Evolutionary conservation across 768 basidiomycete species (phyloP).

Genomic region (Lactifluus pinguis): DNA sequence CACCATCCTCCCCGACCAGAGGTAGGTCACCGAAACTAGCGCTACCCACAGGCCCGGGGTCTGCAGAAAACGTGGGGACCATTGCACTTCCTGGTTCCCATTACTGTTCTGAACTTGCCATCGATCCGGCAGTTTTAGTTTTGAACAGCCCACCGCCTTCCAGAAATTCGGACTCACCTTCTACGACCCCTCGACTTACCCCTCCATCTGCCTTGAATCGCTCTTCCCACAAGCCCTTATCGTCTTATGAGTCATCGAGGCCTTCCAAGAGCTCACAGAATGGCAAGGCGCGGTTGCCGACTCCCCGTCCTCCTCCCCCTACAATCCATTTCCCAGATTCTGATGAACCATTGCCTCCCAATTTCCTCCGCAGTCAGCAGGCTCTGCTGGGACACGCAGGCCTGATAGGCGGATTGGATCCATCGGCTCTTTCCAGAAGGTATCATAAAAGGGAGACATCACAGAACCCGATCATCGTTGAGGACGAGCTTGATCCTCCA

Average conservation of each 20-base stretch:
- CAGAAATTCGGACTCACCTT: conserved; percentile 31
- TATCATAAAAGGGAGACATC: conserved; percentile 44
- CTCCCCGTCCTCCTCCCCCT: conserved; percentile 38
- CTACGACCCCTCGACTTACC: conserved; percentile 12
- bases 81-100: conserved; percentile 98
- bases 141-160: conserved; percentile 28
- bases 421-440: conserved; percentile 38
- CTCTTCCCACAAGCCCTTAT: conserved; percentile 16
- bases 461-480: conserved; percentile 61
- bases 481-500: conserved; percentile 41
- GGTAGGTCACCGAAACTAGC: conserved; percentile 54
- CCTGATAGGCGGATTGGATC: conserved; percentile 55
- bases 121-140: conserved; percentile 68
- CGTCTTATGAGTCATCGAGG: not conserved
- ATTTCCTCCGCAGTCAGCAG: conserved; percentile 67
- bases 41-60: conserved; percentile 40
- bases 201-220: conserved; percentile 15
- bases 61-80: conserved; percentile 88
- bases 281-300: conserved; percentile 31
- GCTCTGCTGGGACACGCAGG: conserved; percentile 67
- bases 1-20: conserved; percentile 54
- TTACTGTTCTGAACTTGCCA: conserved; percentile 76
- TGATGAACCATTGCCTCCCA: conserved; percentile 48
- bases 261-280: conserved; percentile 24
- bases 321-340: conserved; percentile 57